Evolutionary conservation across 2,329 filamentous ascomycete species (phyloP), one percentile per base, ranked within the genome.

Genomic region (Talaromyces sp.): DNA sequence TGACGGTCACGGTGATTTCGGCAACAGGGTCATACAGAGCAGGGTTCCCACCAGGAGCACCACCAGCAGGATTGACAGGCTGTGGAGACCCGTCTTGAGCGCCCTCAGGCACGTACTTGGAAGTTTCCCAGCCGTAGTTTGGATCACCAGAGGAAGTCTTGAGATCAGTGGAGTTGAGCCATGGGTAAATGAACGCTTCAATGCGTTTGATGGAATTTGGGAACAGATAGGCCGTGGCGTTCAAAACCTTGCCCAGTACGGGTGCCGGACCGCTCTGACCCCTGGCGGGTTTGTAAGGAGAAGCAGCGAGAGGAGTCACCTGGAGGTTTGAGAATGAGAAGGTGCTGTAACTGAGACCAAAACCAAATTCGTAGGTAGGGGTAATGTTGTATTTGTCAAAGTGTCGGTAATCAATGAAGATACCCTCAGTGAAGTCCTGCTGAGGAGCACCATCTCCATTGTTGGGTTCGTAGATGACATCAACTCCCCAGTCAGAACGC

Each of bases 331-430:
- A 86, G 77, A 86, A 88, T 25, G 78, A 76, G 73, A 89, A 89
- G 3, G 79, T 86, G n/a, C 86, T 88, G 76, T 89, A 89, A 58
- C 83, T 86, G 59, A 89, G 77, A 64, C 86, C 86, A 70, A 81
- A 86, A 31, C 86, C 86, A 66, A 89, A 89, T 68, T 88, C 86
- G 72, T 86, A 89, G 65, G 85, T 80, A 0, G 86, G 86, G 10
- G 81, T 83, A 64, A 84, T 82, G 70, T 82, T 80, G 70, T 80
- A 75, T 72, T 82, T 81, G 76, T 87, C 85, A 63, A 88, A 86
- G 51, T 73, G 71, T 40, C 81, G 78, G 69, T 83, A 83, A 69
- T 83, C 81, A 53, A 88, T 88, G 75, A 88, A 87, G 56, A 87
- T 80, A 31, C 87, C 87, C 73, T 89, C 86, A 13, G 79, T 79